These are phyloP conservation scores for Gentiana straminea DNA, from an alignment of 257 asterid species.

Conservation along the genomic window DNA sequence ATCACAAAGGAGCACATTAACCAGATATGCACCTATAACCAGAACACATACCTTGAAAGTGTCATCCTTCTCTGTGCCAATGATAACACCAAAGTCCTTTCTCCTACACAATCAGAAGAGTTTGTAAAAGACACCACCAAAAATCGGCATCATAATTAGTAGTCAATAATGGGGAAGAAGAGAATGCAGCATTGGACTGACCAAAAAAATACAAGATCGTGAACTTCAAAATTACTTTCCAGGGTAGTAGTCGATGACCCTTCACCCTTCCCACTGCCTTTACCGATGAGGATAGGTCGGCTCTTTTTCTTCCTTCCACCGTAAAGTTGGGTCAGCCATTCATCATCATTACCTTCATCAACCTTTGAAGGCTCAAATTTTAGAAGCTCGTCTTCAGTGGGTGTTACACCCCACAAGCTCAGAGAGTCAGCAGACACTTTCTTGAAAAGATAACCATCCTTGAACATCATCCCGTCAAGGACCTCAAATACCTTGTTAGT, in stretches of 20 bases:
- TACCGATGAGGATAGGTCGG: conserved; percentile 26
- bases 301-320: conserved; percentile 56
- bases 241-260: conserved; percentile 47
- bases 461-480: conserved; percentile 95
- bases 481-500: conserved; percentile 52
- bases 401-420: conserved; percentile 69
- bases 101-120: conserved; percentile 39
- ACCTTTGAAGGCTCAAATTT: conserved; percentile 83
- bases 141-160: neutral
- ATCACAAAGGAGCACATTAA: conserved; percentile 11
- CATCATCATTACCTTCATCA: conserved; percentile 51
- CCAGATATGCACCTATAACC: neutral
- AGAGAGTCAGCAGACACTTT: conserved; percentile 66
- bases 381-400: conserved; percentile 79
- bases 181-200: conserved; percentile 16
- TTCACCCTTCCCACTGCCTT: conserved; percentile 46
- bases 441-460: conserved; percentile 86
- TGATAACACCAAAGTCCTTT: conserved; percentile 84
- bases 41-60: conserved; percentile 50
- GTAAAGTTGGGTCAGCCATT: conserved; percentile 82
- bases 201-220: conserved; percentile 90
- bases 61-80: conserved; percentile 73
- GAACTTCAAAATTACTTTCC: conserved; percentile 52
- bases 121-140: conserved; percentile 10
- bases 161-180: neutral